Evolutionary conservation across 2,329 filamentous ascomycete species (phyloP).

Genomic region (Diplocarpon mali): DNA sequence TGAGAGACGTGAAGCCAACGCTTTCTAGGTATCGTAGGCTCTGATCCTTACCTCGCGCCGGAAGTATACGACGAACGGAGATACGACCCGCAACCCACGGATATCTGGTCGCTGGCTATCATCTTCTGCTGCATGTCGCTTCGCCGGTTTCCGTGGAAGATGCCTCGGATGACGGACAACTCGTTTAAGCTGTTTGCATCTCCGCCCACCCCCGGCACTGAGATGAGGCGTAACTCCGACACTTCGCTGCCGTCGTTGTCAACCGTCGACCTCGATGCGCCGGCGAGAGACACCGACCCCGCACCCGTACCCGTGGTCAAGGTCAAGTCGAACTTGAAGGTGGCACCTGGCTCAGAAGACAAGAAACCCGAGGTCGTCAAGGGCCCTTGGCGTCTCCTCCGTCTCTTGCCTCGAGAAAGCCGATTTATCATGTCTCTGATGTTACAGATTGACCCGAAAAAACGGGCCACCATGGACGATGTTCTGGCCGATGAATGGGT

Average conservation of each 20-base stretch:
- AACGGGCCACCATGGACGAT: constrained; percentile 74
- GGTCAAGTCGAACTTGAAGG: constrained; percentile 5
- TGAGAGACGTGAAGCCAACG: constrained; percentile 6
- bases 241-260: constrained; percentile 20
- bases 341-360: constrained; percentile 28
- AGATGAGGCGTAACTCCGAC: constrained; percentile 19
- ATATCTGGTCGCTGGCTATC: constrained; percentile 97
- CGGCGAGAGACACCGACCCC: constrained; percentile 13
- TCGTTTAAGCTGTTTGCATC: constrained; percentile 90
- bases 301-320: constrained; percentile 14
- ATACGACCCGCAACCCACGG: constrained; percentile 87
- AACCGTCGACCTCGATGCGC: constrained; percentile 15
- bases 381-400: constrained; percentile 81
- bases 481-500: constrained; percentile 87
- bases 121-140: constrained; percentile 99
- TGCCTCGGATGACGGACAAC: constrained; percentile 82
- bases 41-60: constrained; percentile 91
- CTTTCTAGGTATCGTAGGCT: constrained; percentile 57
- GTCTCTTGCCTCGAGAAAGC: constrained; percentile 79
- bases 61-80: constrained; percentile 91
- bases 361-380: constrained; percentile 65
- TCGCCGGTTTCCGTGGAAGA: constrained; percentile 92
- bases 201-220: constrained; percentile 61
- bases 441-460: constrained; percentile 78
- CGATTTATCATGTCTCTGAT: constrained; percentile 84